Percentiles rank a stretch among this genome's conserved stretches.
Evolutionary conservation across 192 early-diverging fungal genomes (phyloP).

Genomic region (Fimicolochytrium jonesii): DNA sequence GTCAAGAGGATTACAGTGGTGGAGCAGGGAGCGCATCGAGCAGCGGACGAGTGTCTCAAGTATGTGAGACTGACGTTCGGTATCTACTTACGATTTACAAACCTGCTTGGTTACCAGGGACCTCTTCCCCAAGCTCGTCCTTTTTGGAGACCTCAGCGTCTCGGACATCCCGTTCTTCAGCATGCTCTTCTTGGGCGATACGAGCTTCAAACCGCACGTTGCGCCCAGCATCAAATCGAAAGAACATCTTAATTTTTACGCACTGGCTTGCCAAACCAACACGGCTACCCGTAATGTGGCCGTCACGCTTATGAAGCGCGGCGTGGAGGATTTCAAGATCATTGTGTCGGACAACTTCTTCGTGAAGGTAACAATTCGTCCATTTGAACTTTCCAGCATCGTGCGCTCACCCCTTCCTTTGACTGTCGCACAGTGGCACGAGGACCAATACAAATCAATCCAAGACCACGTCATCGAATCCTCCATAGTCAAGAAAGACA

Average conservation of each 20-base stretch:
- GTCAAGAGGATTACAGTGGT: background rate
- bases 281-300: background rate
- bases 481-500: too few species aligned
- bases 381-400: too few species aligned
- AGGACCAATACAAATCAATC: background rate
- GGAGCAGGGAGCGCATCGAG: background rate
- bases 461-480: background rate
- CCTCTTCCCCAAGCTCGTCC: background rate
- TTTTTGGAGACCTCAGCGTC: background rate
- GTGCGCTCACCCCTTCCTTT: too few species aligned
- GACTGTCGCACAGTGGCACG: too few species aligned
- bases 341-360: slow-evolving; percentile 5
- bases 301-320: background rate
- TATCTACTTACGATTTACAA: too few species aligned
- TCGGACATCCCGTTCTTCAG: background rate
- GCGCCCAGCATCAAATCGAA: background rate
- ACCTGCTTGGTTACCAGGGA: background rate
- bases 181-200: background rate
- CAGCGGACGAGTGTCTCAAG: slow-evolving; percentile 1
- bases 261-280: slow-evolving; percentile 2
- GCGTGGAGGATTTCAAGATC: background rate
- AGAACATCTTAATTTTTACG: background rate
- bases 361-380: background rate
- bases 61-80: too few species aligned
- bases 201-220: background rate